Evolutionary conservation across 2,329 filamentous ascomycete genomes (phyloP).

Genomic region (Beauveria sp.): DNA sequence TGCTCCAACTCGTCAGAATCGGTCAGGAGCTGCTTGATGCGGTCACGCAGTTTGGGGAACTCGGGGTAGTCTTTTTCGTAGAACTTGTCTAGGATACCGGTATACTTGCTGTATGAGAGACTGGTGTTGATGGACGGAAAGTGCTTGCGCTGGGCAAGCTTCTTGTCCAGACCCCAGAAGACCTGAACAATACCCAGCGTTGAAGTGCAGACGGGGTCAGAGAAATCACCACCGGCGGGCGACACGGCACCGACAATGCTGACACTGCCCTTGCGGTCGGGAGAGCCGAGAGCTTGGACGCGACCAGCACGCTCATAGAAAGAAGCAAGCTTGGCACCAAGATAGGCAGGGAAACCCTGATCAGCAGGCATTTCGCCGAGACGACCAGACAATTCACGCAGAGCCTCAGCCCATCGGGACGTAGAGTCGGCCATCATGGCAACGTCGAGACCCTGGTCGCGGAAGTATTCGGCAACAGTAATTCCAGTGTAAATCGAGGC

Average conservation of each 20-base stretch:
- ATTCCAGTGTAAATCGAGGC: slow-evolving; percentile 98
- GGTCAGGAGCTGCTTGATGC: slow-evolving; percentile 86
- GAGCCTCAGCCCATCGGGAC: slow-evolving; percentile 95
- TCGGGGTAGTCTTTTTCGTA: slow-evolving; percentile 92
- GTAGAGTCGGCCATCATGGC: slow-evolving; percentile 99
- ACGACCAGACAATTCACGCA: slow-evolving; percentile 97
- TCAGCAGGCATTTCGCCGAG: slow-evolving; percentile 99
- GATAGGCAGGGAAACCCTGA: slow-evolving; percentile 97
- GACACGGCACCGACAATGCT: slow-evolving; percentile 97
- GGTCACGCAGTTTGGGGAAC: slow-evolving; percentile 86
- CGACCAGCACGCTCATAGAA: slow-evolving; percentile 98
- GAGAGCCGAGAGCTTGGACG: slow-evolving; percentile 77
- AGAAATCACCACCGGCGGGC: slow-evolving; percentile 97
- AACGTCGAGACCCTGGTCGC: slow-evolving; percentile 93
- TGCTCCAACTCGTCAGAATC: slow-evolving; percentile 97
- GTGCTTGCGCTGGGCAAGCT: slow-evolving; percentile 96
- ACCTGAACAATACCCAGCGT: slow-evolving; percentile 97
- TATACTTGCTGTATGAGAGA: slow-evolving; percentile 96
- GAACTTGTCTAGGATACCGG: slow-evolving; percentile 76
- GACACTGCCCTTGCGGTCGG: slow-evolving; percentile 83
- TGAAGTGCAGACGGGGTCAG: slow-evolving; percentile 88
- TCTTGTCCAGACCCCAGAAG: slow-evolving; percentile 99
- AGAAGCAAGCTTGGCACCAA: slow-evolving; percentile 91
- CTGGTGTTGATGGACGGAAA: slow-evolving; percentile 98
- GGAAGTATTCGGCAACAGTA: slow-evolving; percentile 91